Evolutionary conservation across 345 rosid species (phyloP).

Genomic region (Turritis glabra): DNA sequence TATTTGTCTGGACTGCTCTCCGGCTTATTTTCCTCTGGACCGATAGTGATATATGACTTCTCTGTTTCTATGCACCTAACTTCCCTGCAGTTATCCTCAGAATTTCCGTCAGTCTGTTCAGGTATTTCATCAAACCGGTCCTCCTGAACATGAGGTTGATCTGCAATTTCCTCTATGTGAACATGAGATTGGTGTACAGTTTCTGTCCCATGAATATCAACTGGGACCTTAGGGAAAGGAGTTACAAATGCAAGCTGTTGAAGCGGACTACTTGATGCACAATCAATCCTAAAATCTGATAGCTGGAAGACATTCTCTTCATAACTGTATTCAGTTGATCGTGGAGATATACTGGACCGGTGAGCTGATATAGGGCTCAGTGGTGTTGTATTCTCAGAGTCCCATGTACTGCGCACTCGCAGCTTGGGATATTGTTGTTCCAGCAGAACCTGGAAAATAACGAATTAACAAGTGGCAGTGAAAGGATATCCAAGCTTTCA

Average conservation of each 20-base stretch:
- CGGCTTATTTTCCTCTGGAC: slow-evolving; percentile 33
- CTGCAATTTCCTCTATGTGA: slow-evolving; percentile 42
- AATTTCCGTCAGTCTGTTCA: slow-evolving; percentile 44
- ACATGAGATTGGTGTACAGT: slow-evolving; percentile 24
- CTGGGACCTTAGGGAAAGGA: slow-evolving; percentile 23
- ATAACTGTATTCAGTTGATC: slow-evolving; percentile 58
- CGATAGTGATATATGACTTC: slow-evolving; percentile 37
- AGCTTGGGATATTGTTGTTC: slow-evolving; percentile 62
- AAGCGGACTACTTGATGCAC: slow-evolving; percentile 35
- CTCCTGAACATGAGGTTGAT: slow-evolving; percentile 27
- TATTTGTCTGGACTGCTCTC: slow-evolving; percentile 36
- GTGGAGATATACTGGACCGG: slow-evolving; percentile 50
- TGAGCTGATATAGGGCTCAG: slow-evolving; percentile 44
- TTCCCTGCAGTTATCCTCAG: slow-evolving; percentile 52
- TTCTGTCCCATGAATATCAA: slow-evolving; percentile 11
- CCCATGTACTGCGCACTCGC: slow-evolving; percentile 62
- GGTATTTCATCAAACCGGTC: slow-evolving; percentile 36
- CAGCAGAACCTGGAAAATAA: slow-evolving; percentile 47
- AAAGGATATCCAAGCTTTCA: slow-evolving; percentile 6
- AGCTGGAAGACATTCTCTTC: slow-evolving; percentile 59
- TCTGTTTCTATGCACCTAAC: slow-evolving; percentile 62
- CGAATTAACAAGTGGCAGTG: slow-evolving; percentile 1
- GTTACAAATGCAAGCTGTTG: slow-evolving; percentile 36
- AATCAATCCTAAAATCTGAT: slow-evolving; percentile 50
- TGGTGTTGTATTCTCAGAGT: slow-evolving; percentile 47